Percentiles rank a stretch among this genome's conserved stretches.
phyloP scores from a whole-genome alignment of 1,284 basidiomycete species.

The Ganoderma lingzhi region DNA sequence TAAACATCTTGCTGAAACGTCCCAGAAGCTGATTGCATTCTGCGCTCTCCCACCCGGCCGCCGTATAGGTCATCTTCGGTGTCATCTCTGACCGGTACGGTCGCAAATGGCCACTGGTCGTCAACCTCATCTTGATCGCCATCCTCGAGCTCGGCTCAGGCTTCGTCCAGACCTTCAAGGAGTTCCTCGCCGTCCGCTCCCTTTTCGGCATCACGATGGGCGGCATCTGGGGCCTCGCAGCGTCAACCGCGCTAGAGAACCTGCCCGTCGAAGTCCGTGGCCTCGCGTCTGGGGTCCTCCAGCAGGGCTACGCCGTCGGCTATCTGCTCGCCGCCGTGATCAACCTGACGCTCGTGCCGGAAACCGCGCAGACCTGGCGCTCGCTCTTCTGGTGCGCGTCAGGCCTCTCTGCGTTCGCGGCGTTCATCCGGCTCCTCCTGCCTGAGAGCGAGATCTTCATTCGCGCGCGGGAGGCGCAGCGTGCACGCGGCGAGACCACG shows the following conservation, averaged over 20 bases:
- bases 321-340: slow-evolving; percentile 66
- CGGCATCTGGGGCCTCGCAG: slow-evolving; percentile 82
- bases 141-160: slow-evolving; percentile 82
- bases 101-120: slow-evolving; percentile 91
- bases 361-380: slow-evolving; percentile 60
- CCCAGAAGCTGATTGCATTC: slow-evolving; percentile 4
- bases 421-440: slow-evolving; percentile 71
- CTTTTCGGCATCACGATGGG: slow-evolving; percentile 92
- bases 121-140: slow-evolving; percentile 78
- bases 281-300: slow-evolving; percentile 83
- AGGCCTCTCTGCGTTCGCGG: slow-evolving; percentile 81
- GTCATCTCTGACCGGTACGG: slow-evolving; percentile 87
- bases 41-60: no score
- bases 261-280: slow-evolving; percentile 90
- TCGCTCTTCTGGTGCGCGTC: slow-evolving; percentile 74
- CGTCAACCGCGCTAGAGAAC: slow-evolving; percentile 87
- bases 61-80: slow-evolving; percentile 74
- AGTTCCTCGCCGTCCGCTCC: slow-evolving; percentile 79
- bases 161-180: slow-evolving; percentile 71
- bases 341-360: slow-evolving; percentile 78
- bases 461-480: slow-evolving; percentile 61
- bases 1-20: slow-evolving; percentile 8
- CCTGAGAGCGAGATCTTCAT: slow-evolving; percentile 88
- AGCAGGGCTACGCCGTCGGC: slow-evolving; percentile 71
- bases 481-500: slow-evolving; percentile 47